Evolutionary conservation across 2,329 filamentous ascomycete genomes (phyloP), one percentile per base, ranked within the genome.

Genomic region (Basipetospora chlamydospora): DNA sequence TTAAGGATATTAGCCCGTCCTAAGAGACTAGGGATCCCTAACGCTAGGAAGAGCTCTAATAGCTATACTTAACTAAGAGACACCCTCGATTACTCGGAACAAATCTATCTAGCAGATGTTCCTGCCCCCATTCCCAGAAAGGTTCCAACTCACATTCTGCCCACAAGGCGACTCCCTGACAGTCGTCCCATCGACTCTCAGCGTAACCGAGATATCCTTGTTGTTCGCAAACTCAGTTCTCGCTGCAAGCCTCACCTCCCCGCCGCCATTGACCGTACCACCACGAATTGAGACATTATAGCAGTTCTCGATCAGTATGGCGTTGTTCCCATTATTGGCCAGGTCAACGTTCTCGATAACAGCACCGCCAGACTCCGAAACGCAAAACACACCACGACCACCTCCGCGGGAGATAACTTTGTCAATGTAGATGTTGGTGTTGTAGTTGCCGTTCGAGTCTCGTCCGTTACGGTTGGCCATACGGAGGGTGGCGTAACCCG

Each of bases 291-390:
- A 50, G 22, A 74, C 42, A 35, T 67, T 67, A 48, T 73, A 73
- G 53, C 70, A 73, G 49, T 74, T 74, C 57, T 74, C 69, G 20
- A 74, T 65, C 2, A 74, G 55, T 15, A 73, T 58, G 1, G 69
- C 63, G 39, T 73, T 73, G 46, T 67, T 70, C 0, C 61, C 68
- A 33, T 71, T 73, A 43, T 55, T 52, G 0, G 65, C 58, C 1
- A 73, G 54, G 42, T 73, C 66, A 13, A 72, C 51, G 4, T 42
- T 54, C 7, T 48, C 49, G 38, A 74, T 73, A 7, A 59, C 60
- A 2, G 57, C 66, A n/a, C 54, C 70, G 1, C 70, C 69, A 1
- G 66, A 71, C 44, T 64, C 55, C 0, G 66, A 71, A 2, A 73
- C 69, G 38, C 70, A 73, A 50, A 73, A 73, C 41, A 73, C 45